Evolutionary conservation across 108 stramenopile genomes (phyloP).

Genomic region (Nitzschia sp.): DNA sequence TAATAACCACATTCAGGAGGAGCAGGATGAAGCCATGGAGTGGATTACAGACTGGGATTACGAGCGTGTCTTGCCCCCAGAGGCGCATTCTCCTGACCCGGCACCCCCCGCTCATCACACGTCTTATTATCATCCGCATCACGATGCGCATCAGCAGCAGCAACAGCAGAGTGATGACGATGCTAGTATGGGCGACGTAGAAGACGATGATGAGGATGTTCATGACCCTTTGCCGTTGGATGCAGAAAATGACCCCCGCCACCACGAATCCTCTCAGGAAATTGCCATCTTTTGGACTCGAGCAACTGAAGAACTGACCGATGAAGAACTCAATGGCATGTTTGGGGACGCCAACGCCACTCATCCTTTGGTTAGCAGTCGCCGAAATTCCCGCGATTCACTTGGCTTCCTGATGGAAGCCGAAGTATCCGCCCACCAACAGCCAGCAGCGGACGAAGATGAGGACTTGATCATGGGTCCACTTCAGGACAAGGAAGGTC

Average conservation of each 20-base stretch:
- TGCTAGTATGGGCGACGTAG: background rate
- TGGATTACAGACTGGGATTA: constrained; percentile 31
- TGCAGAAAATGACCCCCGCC: background rate
- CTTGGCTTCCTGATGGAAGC: background rate
- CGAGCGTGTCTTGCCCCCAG: constrained; percentile 1
- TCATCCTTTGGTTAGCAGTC: background rate
- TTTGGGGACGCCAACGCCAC: background rate
- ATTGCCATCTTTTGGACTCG: constrained; percentile 25
- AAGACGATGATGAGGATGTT: constrained; percentile 4
- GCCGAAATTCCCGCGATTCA: background rate
- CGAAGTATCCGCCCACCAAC: background rate
- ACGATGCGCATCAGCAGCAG: background rate
- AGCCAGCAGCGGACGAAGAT: background rate
- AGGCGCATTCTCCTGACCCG: background rate
- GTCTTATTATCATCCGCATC: background rate
- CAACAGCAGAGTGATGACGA: background rate
- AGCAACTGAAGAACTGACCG: constrained; percentile 6
- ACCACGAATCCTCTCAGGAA: background rate
- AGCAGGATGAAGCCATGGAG: constrained; percentile 19
- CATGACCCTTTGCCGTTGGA: constrained; percentile 3
- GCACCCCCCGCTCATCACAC: background rate
- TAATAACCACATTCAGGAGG: too few species aligned
- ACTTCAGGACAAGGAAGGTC: constrained; percentile 12
- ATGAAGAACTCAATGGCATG: constrained; percentile 11
- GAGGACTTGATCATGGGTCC: constrained; percentile 13